Evolutionary conservation across 768 basidiomycete genomes (phyloP), one percentile per base, ranked within the genome.

Genomic region (Ramaria sp.): DNA sequence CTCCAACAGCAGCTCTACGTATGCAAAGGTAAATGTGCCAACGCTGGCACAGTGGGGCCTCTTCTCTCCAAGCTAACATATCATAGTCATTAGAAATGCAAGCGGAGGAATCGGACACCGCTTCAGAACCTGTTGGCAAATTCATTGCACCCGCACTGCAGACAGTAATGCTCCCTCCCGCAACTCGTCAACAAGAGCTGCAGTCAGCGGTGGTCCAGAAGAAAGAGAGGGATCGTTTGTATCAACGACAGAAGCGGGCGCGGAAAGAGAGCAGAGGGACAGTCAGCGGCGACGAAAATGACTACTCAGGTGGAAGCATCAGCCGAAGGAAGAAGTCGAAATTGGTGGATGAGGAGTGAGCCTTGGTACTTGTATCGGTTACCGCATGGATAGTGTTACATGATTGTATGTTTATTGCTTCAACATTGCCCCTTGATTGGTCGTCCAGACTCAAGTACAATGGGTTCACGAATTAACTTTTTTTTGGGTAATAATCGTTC

Each of bases 1-100:
- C 67, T 88, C 88, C 1, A 83, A 75, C 56, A 90, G 88, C 68
- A 90, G 88, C 60, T 63, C 78, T 28, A 88, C 88, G 2, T 80
- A 78, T 66, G 78, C 78, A 64, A 89, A 85, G 77, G 88, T 83
- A 61, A 45, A 61, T 41, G 15, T 12, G 28, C 18, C 13, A 39
- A 34, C 32, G 1, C 32, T 8, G 22, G 24, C 22, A 39, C 49
- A 28, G 30, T 30, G 6, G 3, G 20, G 9, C 6, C 16, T 15
- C 7, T 34, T 38, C 36, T 16, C 20, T 56, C 45, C 56, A 50
- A 39, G 37, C 18, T 43, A n/a, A n/a, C 45, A 13, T 13, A 34
- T 18, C 41, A 4, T 59, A 90, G 88, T 87, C 88, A 24, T 70
- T 90, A 22, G 88, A 90, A 57, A 73, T 89, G 1, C 67, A 81